Evolutionary conservation across 257 asterid genomes (phyloP).

Genomic region (Dorcoceras hygrometricum): DNA sequence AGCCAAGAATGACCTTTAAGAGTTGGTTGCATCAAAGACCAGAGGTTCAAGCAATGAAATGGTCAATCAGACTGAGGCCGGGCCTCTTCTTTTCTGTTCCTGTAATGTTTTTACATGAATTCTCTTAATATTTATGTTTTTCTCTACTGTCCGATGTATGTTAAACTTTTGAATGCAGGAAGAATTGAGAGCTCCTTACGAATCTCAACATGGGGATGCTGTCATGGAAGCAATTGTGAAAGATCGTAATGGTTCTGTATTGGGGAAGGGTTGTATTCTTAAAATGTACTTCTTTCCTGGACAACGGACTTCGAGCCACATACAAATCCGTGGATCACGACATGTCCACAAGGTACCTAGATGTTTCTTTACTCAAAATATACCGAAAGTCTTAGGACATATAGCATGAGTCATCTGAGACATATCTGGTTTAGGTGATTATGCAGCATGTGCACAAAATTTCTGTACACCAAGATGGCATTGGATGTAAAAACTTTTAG

Average conservation of each 20-base stretch:
- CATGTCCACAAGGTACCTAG: constrained; percentile 79
- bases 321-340: constrained; percentile 95
- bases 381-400: constrained; percentile 9
- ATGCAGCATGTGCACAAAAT: constrained; percentile 6
- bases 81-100: constrained; percentile 94
- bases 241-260: constrained; percentile 94
- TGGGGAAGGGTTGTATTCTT: constrained; percentile 93
- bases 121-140: constrained; percentile 25
- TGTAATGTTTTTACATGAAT: constrained; percentile 51
- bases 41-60: constrained; percentile 97
- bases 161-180: constrained; percentile 57
- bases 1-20: constrained; percentile 73
- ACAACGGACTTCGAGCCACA: constrained; percentile 89
- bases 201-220: constrained; percentile 98
- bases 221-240: constrained; percentile 98
- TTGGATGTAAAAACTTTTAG: constrained; percentile 11
- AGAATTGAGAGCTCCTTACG: constrained; percentile 91
- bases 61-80: constrained; percentile 95
- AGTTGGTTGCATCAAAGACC: constrained; percentile 88
- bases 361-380: constrained; percentile 14
- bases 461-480: constrained; percentile 9
- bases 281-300: constrained; percentile 99
- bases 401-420: constrained; percentile 17
- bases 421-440: constrained; percentile 15
- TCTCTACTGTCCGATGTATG: constrained; percentile 31